Percentiles rank a stretch among this genome's conserved stretches.
Evolutionary conservation across 129 eudicot species (phyloP).

Genomic region (Helianthus annuus): HanXRQr2.0-SUNRISE NC_035434.2:103922709-103923208

Average conservation of each 20-base stretch:
- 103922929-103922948: constrained; percentile 79
- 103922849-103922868: constrained; percentile 56
- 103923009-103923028: not conserved
- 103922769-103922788: constrained; percentile 5
- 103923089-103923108: constrained; percentile 45
- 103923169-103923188: constrained; percentile 67
- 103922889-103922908: constrained; percentile 83
- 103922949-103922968: constrained; percentile 70
- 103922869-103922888: constrained; percentile 87
- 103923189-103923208: not conserved
- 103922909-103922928: constrained; percentile 68
- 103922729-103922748: constrained; percentile 51
- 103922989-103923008: not conserved
- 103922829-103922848: constrained; percentile 23
- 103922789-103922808: not conserved
- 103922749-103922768: constrained; percentile 52
- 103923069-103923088: constrained; percentile 11
- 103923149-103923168: constrained; percentile 80
- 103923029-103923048: constrained; percentile 13
- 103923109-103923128: constrained; percentile 65
- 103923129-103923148: constrained; percentile 64
- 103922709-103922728: constrained; percentile 55
- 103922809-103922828: constrained; percentile 6
- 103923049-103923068: constrained; percentile 11
- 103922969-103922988: not conserved